phyloP scores from a whole-genome alignment of 2,329 filamentous ascomycete genomes.

The Pyricularia pennisetigena region DNA sequence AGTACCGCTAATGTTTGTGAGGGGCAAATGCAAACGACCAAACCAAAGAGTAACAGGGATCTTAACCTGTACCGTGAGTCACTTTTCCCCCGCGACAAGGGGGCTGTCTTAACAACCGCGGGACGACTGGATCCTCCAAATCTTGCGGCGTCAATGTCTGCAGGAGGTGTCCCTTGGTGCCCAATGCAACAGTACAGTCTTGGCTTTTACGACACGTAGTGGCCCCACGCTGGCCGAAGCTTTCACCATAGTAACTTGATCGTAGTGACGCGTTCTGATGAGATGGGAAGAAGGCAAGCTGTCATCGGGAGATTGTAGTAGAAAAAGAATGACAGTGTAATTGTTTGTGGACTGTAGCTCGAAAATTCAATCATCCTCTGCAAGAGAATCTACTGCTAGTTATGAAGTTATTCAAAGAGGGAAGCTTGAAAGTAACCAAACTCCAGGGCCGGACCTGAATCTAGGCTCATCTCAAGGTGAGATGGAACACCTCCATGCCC shows the following conservation, averaged over 20 bases:
- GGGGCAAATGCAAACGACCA: background rate
- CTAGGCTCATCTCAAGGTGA: background rate
- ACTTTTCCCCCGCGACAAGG: background rate
- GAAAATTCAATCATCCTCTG: background rate
- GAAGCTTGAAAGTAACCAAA: background rate
- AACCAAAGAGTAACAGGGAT: background rate
- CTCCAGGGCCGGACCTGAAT: background rate
- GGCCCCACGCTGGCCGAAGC: background rate
- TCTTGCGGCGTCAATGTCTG: background rate
- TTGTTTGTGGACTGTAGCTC: background rate
- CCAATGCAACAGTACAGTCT: background rate
- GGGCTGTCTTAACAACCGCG: background rate
- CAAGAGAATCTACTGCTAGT: background rate
- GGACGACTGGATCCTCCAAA: background rate
- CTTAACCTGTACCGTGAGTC: background rate
- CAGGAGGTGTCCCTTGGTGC: background rate
- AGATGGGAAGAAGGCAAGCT: background rate
- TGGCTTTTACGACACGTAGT: background rate
- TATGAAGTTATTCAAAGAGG: background rate
- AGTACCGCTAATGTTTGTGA: background rate
- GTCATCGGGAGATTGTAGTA: background rate
- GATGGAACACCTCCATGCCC: background rate
- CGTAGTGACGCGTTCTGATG: background rate
- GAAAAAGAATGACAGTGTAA: background rate
- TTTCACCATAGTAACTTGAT: background rate